Evolutionary conservation across 306 rosid species (phyloP), one percentile per base, ranked within the genome.

Genomic region (Urtica urens): DNA sequence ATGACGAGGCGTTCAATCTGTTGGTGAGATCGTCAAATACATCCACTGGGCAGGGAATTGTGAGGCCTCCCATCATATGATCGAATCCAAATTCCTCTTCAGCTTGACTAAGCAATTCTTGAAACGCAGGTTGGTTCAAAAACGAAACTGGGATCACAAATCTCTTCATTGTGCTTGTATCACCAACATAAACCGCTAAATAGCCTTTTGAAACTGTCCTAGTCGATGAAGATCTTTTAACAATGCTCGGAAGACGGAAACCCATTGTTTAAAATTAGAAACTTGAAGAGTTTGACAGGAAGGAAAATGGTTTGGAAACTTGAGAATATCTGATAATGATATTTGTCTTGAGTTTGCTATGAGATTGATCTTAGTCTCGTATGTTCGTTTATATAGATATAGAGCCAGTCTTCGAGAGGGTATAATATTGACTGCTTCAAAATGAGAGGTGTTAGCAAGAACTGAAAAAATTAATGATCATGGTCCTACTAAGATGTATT

Each of bases 1-100:
- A 28, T 28, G 33, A 28, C 10, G 33, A 35, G 4, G n/a, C 40
- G 10, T 13, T 35, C 40, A 35, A 35, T 14, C 40, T 4, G 4
- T 14, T 10, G n/a, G n/a, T 9, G 40, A 35, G 40, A 35, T 35
- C 40, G 40, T 10, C 1, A 55, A 69, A 65, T 13, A 14, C 33
- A 3, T 67, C 72, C 49, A 72, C 71, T 2, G 52, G 38, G 59
- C 75, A 72, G 37, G 76, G 77, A 55, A 60, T 63, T 55, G 77
- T 74, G 34, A 74, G 60, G 18, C 86, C 82, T 11, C 80, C 72
- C 70, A 60, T 57, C 15, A 75, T 73, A 74, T 74, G 82, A 23
- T 71, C 58, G 44, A 55, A 74, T 38, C 77, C 76, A 7, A 64
- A 66, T 49, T 74, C 78, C 70, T 80, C 76, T 26, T 72, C 65